phyloP scores from a whole-genome alignment of 2,329 filamentous ascomycete species.

The Didymella arachidicola region DNA sequence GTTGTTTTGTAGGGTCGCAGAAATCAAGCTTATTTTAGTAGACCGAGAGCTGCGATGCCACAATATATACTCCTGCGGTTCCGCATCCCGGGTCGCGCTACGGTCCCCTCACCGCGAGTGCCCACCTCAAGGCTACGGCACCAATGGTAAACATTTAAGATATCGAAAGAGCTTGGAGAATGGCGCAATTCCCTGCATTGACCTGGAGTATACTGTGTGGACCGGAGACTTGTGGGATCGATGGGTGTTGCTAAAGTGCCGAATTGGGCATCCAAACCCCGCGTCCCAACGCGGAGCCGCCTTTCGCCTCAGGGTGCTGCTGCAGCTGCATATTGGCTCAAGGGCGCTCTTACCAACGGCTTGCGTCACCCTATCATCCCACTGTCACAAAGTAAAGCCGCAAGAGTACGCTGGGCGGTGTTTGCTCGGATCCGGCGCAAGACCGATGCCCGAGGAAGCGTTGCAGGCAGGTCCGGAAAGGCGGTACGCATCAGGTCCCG shows the following conservation, averaged over 20 bases:
- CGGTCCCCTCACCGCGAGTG: conserved; percentile 7
- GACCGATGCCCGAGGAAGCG: not conserved
- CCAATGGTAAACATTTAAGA: not conserved
- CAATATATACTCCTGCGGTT: conserved; percentile 24
- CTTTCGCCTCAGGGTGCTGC: conserved; percentile 10
- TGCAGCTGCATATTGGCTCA: not conserved
- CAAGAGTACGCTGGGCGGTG: not conserved
- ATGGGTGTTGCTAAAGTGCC: conserved; percentile 8
- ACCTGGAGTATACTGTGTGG: not conserved
- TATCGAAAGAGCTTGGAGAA: conserved; percentile 1
- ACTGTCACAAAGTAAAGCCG: not conserved
- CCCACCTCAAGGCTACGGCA: not conserved
- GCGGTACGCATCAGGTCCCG: conserved; percentile 9
- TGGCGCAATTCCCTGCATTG: conserved; percentile 7
- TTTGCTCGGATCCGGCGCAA: not conserved
- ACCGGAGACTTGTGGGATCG: conserved; percentile 6
- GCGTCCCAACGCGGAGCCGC: conserved; percentile 17
- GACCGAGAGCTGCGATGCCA: not conserved
- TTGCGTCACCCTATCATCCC: not conserved
- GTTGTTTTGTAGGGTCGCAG: not conserved
- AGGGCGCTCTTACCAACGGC: not conserved
- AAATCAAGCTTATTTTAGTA: conserved; percentile 1
- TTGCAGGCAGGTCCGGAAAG: not conserved
- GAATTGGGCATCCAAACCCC: conserved; percentile 9
- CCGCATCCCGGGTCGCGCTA: conserved; percentile 18